Evolutionary conservation across 371 early-diverging fungal genomes (phyloP).

Genomic region (Massospora cicadina): DNA sequence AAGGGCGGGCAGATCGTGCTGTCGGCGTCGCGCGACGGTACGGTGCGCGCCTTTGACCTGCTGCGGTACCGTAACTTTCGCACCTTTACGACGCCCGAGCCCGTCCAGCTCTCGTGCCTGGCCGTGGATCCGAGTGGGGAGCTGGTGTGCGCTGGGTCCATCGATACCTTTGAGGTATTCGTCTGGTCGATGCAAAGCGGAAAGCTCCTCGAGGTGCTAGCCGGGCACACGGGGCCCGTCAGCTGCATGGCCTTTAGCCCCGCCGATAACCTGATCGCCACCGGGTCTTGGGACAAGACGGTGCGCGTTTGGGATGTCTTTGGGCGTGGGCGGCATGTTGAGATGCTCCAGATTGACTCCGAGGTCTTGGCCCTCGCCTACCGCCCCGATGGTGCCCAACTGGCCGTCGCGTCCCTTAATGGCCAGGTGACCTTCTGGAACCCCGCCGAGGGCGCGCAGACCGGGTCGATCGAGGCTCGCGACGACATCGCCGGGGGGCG

Average conservation of each 20-base stretch:
- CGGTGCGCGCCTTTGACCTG: constrained; percentile 92
- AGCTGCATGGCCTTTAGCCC: constrained; percentile 72
- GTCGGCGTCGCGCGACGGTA: constrained; percentile 90
- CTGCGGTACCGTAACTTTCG: constrained; percentile 94
- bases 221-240: constrained; percentile 89
- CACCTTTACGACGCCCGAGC: constrained; percentile 90
- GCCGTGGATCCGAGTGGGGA: constrained; percentile 95
- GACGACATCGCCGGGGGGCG: constrained; percentile 86
- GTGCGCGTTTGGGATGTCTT: constrained; percentile 91
- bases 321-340: constrained; percentile 60
- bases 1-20: constrained; percentile 82
- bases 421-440: constrained; percentile 91
- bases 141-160: constrained; percentile 87
- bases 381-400: constrained; percentile 75
- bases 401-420: constrained; percentile 77
- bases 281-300: constrained; percentile 89
- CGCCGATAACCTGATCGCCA: constrained; percentile 46
- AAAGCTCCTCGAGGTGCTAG: constrained; percentile 78
- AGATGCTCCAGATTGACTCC: constrained; percentile 55
- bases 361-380: constrained; percentile 83
- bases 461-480: constrained; percentile 71
- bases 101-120: constrained; percentile 81
- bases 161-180: constrained; percentile 88
- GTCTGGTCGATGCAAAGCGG: constrained; percentile 97
- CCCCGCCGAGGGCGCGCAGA: constrained; percentile 38